phyloP scores from a whole-genome alignment of 2,329 filamentous ascomycete genomes.

The Diplocarpon rosae region DNA sequence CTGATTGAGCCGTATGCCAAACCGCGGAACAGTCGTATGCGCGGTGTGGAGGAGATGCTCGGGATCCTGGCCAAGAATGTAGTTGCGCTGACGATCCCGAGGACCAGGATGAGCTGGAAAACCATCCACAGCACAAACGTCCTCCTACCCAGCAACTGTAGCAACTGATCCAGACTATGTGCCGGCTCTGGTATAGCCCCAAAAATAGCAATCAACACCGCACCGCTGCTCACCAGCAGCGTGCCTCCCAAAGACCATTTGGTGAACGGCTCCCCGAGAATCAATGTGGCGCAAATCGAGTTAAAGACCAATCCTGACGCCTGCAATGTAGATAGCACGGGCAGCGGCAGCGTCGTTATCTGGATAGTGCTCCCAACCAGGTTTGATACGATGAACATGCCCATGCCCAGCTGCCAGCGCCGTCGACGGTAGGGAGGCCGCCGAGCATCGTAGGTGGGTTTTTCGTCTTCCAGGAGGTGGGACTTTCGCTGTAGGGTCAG shows the following conservation, averaged over 20 bases:
- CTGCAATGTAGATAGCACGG: conserved; percentile 89
- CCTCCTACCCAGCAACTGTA: conserved; percentile 60
- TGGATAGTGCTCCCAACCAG: conserved; percentile 92
- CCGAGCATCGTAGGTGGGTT: conserved; percentile 61
- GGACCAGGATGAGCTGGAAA: conserved; percentile 62
- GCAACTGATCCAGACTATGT: conserved; percentile 73
- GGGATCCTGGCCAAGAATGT: conserved; percentile 43
- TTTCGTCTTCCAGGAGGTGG: conserved; percentile 94
- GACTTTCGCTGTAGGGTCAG: conserved; percentile 96
- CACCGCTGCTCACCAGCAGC: conserved; percentile 73
- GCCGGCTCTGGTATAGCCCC: conserved; percentile 89
- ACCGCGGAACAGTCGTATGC: conserved; percentile 66
- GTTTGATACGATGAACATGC: conserved; percentile 92
- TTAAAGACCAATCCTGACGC: conserved; percentile 97
- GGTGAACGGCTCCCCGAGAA: conserved; percentile 89
- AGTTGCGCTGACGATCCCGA: conserved; percentile 53
- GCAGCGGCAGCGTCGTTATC: conserved; percentile 89
- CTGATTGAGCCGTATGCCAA: conserved; percentile 83
- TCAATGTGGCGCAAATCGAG: conserved; percentile 88
- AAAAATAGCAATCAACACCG: conserved; percentile 86
- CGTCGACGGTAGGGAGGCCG: conserved; percentile 81
- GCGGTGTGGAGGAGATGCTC: conserved; percentile 46
- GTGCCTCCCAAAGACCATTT: conserved; percentile 87
- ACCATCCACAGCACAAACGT: conserved; percentile 86
- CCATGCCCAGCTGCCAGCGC: conserved; percentile 95